Evolutionary conservation across 75 land plant genomes (phyloP).

Genomic region (Selaginella moellendorffii): DNA sequence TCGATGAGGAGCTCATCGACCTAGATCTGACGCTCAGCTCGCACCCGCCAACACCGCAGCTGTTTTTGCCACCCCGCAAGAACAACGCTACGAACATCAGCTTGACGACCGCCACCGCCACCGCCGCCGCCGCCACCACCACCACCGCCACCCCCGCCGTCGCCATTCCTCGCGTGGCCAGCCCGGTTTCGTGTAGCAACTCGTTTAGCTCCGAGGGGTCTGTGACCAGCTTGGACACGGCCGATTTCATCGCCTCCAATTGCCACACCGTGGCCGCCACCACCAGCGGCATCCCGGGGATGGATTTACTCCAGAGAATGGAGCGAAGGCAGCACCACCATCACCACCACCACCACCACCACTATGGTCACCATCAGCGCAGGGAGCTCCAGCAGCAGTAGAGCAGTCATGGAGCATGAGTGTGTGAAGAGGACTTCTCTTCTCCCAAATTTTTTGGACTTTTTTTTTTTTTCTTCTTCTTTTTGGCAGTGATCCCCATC

Average conservation of each 20-base stretch:
- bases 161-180: constrained; percentile 10
- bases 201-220: constrained; percentile 24
- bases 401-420: no score
- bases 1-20: neutral
- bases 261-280: neutral
- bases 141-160: no score
- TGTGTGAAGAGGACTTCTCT: no score
- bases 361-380: no score
- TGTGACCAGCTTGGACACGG: constrained; percentile 22
- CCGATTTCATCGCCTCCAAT: neutral
- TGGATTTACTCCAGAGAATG: neutral
- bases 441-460: no score
- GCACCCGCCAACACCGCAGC: neutral
- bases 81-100: neutral
- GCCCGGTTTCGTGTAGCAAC: constrained; percentile 13
- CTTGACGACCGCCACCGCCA: constrained; percentile 1
- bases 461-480: no score
- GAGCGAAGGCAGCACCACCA: neutral
- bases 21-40: neutral
- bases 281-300: neutral
- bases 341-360: no score
- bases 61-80: neutral
- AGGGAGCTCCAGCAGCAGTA: no score
- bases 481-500: no score
- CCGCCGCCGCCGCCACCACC: constrained; percentile 3